Percentiles rank a stretch among this genome's conserved stretches.
Conservation (phyloP, 768 basidiomycete genomes). For the Boletus fagicola region DNA sequence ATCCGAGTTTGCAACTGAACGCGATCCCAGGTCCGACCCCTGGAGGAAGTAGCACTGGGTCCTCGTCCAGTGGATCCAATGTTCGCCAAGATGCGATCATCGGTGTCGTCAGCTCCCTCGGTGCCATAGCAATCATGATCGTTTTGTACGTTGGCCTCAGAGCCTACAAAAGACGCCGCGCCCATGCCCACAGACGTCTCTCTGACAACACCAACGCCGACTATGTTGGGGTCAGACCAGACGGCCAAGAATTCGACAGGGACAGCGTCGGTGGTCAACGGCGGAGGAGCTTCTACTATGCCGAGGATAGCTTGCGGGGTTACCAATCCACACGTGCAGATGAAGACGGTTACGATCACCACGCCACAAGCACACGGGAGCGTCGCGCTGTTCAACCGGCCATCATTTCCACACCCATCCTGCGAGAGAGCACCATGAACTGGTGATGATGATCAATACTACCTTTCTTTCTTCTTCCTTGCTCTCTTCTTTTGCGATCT, state of each 20-base stretch:
- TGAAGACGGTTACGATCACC: conserved; percentile 38
- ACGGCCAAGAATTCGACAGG: conserved; percentile 74
- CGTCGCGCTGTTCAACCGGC: conserved; percentile 57
- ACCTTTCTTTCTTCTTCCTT: neutral
- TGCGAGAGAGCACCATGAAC: conserved; percentile 82
- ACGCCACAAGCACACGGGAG: conserved; percentile 45
- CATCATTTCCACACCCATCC: conserved; percentile 70
- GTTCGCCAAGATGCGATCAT: conserved; percentile 83
- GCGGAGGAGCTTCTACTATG: conserved; percentile 80
- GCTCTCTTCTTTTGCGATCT: neutral
- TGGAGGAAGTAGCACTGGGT: conserved; percentile 22
- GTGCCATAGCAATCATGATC: conserved; percentile 71
- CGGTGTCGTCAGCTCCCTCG: conserved; percentile 82
- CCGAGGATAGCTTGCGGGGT: conserved; percentile 77
- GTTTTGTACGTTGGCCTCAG: conserved; percentile 71
- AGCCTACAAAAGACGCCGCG: conserved; percentile 62
- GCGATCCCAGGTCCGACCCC: conserved; percentile 42
- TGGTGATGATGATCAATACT: conserved; percentile 70
- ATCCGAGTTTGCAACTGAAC: conserved; percentile 61
- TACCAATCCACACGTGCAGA: conserved; percentile 41
- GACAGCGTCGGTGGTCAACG: conserved; percentile 72
- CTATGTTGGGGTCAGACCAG: conserved; percentile 47
- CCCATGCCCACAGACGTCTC: conserved; percentile 69
- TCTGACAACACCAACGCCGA: conserved; percentile 45
- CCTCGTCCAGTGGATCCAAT: conserved; percentile 29